phyloP scores from a whole-genome alignment of 192 early-diverging fungal species.

The Diversispora epigaea region DNA sequence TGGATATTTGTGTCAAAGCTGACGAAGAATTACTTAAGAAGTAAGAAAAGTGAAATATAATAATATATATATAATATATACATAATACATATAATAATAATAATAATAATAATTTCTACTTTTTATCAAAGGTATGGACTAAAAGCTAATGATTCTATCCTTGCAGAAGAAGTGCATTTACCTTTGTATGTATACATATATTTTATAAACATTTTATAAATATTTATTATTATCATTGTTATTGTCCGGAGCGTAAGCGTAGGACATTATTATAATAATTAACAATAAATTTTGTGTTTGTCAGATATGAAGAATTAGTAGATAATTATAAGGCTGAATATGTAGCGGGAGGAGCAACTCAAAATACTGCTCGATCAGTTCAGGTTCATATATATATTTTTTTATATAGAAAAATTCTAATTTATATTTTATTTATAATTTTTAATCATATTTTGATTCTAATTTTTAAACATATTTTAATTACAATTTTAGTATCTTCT shows the following conservation, averaged over 20 bases:
- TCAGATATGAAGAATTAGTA: slow-evolving; percentile 77
- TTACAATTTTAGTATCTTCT: slow-evolving; percentile 63
- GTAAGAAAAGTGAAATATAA: slow-evolving; percentile 45
- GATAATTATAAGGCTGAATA: slow-evolving; percentile 71
- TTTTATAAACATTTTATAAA: not conserved
- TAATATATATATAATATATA: not conserved
- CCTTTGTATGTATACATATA: slow-evolving; percentile 60
- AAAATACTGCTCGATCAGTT: slow-evolving; percentile 91
- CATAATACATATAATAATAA: not conserved
- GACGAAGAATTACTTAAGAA: slow-evolving; percentile 72
- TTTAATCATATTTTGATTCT: not conserved
- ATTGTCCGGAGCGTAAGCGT: no score
- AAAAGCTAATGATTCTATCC: slow-evolving; percentile 93
- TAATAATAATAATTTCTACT: no score
- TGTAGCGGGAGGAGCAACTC: slow-evolving; percentile 95
- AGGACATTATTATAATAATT: not conserved
- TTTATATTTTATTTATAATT: not conserved
- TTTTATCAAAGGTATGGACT: slow-evolving; percentile 58
- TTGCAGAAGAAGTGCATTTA: slow-evolving; percentile 86
- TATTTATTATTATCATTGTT: not conserved
- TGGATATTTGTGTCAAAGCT: slow-evolving; percentile 92
- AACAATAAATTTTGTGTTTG: not conserved
- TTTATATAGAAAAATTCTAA: not conserved
- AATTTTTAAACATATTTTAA: not conserved
- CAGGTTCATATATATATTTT: slow-evolving; percentile 47